Conservation (phyloP, 305 asterid genomes). For the Plantago rigida region DNA sequence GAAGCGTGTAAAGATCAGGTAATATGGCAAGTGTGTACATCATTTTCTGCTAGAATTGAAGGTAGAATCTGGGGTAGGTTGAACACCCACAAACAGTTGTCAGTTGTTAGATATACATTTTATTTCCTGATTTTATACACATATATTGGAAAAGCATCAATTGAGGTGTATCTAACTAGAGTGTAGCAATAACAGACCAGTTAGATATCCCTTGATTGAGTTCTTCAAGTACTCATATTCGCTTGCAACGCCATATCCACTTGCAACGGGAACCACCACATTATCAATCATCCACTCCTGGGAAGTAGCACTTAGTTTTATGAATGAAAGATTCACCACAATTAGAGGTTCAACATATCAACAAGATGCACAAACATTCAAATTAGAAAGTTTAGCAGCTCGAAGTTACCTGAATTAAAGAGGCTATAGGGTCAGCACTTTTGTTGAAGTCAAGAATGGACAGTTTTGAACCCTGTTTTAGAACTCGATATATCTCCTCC, state of each 20-base stretch:
- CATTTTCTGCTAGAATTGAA: too few species aligned
- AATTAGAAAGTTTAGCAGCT: background rate
- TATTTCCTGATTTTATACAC: too few species aligned
- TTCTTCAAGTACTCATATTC: constrained; percentile 78
- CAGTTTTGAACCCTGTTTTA: constrained; percentile 60
- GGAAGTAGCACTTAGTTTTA: background rate
- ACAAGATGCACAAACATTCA: background rate
- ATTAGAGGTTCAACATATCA: background rate
- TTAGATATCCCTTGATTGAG: constrained; percentile 62
- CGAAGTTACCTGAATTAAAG: constrained; percentile 51
- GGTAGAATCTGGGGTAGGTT: too few species aligned
- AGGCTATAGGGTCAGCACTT: constrained; percentile 41
- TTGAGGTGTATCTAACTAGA: background rate
- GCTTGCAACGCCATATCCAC: constrained; percentile 49
- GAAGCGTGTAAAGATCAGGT: background rate
- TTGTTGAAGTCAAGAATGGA: constrained; percentile 82
- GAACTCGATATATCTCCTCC: constrained; percentile 60
- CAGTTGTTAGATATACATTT: too few species aligned
- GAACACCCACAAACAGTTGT: too few species aligned
- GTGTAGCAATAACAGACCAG: constrained; percentile 40
- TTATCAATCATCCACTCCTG: constrained; percentile 81
- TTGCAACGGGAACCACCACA: constrained; percentile 69
- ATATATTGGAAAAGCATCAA: too few species aligned
- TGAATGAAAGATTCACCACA: too few species aligned
- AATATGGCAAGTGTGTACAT: too few species aligned